phyloP scores from a whole-genome alignment of 345 rosid species.

The Aquilaria yunnanensis region DNA sequence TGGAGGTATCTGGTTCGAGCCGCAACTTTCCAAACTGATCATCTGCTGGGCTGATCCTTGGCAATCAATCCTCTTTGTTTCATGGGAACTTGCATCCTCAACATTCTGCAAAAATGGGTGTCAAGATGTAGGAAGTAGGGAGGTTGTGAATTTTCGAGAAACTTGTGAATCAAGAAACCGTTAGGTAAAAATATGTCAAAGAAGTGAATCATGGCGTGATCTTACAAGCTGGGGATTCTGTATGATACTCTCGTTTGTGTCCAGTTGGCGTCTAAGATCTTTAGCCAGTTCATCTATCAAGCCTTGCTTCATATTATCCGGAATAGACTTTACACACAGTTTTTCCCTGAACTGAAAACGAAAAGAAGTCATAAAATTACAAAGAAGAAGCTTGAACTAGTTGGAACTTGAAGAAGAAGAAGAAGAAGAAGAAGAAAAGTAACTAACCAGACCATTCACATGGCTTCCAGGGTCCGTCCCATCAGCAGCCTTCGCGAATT shows the following conservation, averaged over 20 bases:
- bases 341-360: conserved; percentile 17
- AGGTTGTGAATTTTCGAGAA: too few species aligned
- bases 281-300: conserved; percentile 21
- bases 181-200: too few species aligned
- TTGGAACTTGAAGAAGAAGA: background rate
- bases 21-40: conserved; percentile 3
- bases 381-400: background rate
- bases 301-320: conserved; percentile 14
- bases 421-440: background rate
- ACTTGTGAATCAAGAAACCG: too few species aligned
- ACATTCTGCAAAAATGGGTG: too few species aligned
- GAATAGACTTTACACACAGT: conserved; percentile 13
- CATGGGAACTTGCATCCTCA: too few species aligned
- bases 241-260: background rate
- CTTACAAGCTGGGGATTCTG: conserved; percentile 8
- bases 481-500: conserved; percentile 15
- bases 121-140: too few species aligned
- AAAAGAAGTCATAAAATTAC: background rate
- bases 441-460: conserved; percentile 17
- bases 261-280: conserved; percentile 13
- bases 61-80: too few species aligned
- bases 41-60: too few species aligned
- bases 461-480: conserved; percentile 17
- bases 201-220: background rate
- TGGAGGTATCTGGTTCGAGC: conserved; percentile 1